phyloP scores from a whole-genome alignment of 169 alveolate species.

The Eimeria praecox region DNA sequence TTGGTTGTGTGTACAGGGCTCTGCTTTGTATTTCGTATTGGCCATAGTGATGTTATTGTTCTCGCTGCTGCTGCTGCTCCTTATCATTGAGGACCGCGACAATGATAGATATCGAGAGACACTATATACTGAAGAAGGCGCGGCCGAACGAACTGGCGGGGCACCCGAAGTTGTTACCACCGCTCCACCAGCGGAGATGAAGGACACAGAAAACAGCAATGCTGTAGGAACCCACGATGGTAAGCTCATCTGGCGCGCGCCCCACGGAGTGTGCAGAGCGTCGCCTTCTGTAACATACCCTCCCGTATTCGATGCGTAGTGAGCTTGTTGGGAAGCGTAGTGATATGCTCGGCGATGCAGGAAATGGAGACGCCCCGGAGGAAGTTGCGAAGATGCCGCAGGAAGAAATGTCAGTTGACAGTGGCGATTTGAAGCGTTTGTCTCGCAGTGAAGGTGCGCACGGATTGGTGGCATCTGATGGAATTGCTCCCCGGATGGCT shows the following conservation, averaged over 20 bases:
- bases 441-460: not conserved
- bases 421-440: not conserved
- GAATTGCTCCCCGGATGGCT: not conserved
- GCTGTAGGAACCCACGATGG: not conserved
- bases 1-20: slow-evolving; percentile 1
- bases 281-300: not conserved
- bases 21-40: not conserved
- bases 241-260: not conserved
- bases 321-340: not conserved
- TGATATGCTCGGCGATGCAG: not conserved
- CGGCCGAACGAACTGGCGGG: not conserved
- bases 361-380: not conserved
- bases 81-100: slow-evolving; percentile 24
- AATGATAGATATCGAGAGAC: not conserved
- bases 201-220: not conserved
- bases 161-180: not conserved
- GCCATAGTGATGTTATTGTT: slow-evolving; percentile 31
- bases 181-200: not conserved
- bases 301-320: not conserved
- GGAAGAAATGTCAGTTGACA: not conserved
- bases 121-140: not conserved
- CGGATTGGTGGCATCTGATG: not conserved
- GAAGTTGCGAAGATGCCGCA: not conserved
- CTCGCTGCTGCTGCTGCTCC: slow-evolving; percentile 12
- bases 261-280: not conserved